Base-by-base conservation (phyloP, 1,284 basidiomycete genomes). In the Pseudozyma sp. region DNA sequence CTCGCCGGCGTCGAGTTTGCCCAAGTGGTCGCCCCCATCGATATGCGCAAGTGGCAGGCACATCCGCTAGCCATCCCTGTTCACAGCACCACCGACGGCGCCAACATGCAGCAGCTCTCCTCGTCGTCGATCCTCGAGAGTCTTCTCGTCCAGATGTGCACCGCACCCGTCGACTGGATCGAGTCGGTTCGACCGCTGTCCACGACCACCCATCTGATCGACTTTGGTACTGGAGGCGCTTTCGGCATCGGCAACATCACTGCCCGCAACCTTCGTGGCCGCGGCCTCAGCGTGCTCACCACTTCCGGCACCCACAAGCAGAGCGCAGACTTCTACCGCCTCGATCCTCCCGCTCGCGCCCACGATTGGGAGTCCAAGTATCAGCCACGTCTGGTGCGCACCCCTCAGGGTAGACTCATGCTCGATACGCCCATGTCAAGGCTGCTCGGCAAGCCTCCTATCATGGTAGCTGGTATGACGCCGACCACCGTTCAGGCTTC, bases 381-480 rank as follows among this genome's bases (percentile, higher is more conserved):
- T 67, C 96, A 97, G 85, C 89, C 91, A 44, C 92, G 92, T 87
- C 99, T 96, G 96, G 87, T 99, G 34, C 91, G 97, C 57, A 94
- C 92, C 87, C 97, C 94, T n/a, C 52, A 31, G 6, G 24, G 53
- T 44, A 78, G 73, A 34, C 58, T 81, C 59, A 68, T 66, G 50
- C 64, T 99, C 79, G 94, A 98, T 85, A 98, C 96, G 0, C 92
- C 94, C 7, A 95, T 97, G 94, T 77, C 97, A 97, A 87, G 90
- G 96, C 1, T 95, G 96, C 29, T 33, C 13, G 45, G 45, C 30
- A 33, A 33, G 14, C 30, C 45, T 31, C 29, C 45, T 17, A 91
- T 99, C 85, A 97, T 97, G 94, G 94, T 99, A 46, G 94, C 94
- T 49, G 97, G 96, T 74, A 99, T 99, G 96, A 78, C 77, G 11